phyloP scores from a whole-genome alignment of 345 rosid genomes.

The Gossypium arboreum region DNA sequence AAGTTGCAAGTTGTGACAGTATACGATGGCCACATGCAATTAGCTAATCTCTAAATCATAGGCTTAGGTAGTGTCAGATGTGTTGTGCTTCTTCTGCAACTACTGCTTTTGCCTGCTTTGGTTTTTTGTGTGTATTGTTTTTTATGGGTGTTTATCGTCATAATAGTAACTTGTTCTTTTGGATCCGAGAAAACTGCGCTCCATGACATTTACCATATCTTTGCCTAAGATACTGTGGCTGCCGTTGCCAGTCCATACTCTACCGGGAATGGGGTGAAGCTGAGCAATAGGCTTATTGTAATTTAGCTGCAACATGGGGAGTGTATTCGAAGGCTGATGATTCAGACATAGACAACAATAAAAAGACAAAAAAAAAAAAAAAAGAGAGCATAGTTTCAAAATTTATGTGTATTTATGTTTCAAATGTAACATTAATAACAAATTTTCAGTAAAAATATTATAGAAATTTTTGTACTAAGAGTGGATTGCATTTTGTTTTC shows the following conservation, averaged over 20 bases:
- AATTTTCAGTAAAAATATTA: too few species aligned
- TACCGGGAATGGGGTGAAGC: not conserved
- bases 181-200: not conserved
- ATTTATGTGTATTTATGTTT: too few species aligned
- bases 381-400: too few species aligned
- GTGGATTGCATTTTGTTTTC: too few species aligned
- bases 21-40: not conserved
- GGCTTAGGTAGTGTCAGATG: not conserved
- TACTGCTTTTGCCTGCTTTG: not conserved
- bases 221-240: not conserved
- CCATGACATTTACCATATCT: not conserved
- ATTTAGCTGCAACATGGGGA: not conserved
- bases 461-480: too few species aligned
- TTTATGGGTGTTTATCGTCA: not conserved
- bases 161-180: not conserved
- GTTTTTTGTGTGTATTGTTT: not conserved
- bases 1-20: not conserved
- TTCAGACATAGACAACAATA: too few species aligned
- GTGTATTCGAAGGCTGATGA: too few species aligned
- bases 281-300: not conserved
- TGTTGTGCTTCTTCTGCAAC: not conserved
- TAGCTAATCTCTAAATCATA: not conserved
- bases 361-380: too few species aligned
- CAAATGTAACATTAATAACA: too few species aligned
- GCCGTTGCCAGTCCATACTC: too few species aligned